phyloP scores from a whole-genome alignment of 2,329 filamentous ascomycete species.

The Monilinia vaccinii-corymbosi region DNA sequence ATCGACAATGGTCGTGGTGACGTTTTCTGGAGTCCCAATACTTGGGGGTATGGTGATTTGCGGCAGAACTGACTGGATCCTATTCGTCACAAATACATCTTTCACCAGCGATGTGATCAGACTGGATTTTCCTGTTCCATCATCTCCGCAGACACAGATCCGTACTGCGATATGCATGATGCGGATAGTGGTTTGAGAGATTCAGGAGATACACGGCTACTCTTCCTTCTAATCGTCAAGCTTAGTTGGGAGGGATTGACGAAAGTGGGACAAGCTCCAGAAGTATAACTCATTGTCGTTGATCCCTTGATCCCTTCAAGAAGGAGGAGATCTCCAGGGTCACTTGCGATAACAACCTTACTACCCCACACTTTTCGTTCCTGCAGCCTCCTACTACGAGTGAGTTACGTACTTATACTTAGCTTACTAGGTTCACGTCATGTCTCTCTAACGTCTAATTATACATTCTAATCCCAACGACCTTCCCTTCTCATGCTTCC shows the following conservation, averaged over 20 bases:
- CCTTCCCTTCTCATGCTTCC: background rate
- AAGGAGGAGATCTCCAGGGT: background rate
- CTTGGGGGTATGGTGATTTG: constrained; percentile 92
- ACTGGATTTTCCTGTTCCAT: constrained; percentile 89
- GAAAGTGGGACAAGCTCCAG: no score
- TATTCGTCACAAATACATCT: constrained; percentile 89
- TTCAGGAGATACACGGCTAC: background rate
- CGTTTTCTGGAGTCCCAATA: constrained; percentile 89
- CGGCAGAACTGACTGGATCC: constrained; percentile 89
- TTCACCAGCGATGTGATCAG: constrained; percentile 94
- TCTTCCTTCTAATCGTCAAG: no score
- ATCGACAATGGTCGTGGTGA: constrained; percentile 95
- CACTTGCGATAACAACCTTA: constrained; percentile 5
- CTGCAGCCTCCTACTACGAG: constrained; percentile 7
- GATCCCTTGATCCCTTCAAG: background rate
- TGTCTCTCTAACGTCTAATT: no score
- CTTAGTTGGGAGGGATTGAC: background rate
- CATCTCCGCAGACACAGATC: constrained; percentile 93
- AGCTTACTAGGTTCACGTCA: no score
- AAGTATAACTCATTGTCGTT: no score
- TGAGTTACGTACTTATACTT: background rate
- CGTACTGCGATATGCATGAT: constrained; percentile 48
- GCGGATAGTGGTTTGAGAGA: background rate
- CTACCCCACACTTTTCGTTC: constrained; percentile 20
- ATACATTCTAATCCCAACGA: background rate